phyloP scores from a whole-genome alignment of 768 basidiomycete species.

The Amanita molliuscula region DNA sequence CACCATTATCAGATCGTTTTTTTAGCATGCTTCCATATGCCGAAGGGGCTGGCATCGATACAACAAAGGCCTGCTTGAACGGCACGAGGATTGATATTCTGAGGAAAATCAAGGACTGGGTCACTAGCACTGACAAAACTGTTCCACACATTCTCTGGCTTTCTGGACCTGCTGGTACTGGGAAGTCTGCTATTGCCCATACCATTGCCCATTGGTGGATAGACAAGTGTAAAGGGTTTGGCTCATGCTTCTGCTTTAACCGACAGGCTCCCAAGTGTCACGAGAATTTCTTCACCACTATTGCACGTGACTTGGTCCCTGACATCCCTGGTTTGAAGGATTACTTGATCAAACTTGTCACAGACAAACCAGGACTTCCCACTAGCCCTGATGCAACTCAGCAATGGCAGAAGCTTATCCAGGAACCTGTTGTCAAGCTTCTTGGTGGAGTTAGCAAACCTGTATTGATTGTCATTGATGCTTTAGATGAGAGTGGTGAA shows the following conservation, averaged over 20 bases:
- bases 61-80: too few relatives aligned
- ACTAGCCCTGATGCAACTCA: not conserved
- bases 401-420: not conserved
- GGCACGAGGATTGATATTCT: too few relatives aligned
- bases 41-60: too few relatives aligned
- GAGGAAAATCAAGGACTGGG: too few relatives aligned
- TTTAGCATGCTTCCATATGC: too few relatives aligned
- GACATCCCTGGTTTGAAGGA: not conserved
- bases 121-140: too few relatives aligned
- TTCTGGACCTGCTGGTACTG: too few relatives aligned
- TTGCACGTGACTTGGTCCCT: not conserved
- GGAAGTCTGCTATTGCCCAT: too few relatives aligned
- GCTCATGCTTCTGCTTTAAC: not conserved
- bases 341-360: not conserved
- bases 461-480: not conserved
- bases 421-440: not conserved
- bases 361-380: not conserved
- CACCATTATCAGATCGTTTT: too few relatives aligned
- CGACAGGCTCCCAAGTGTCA: not conserved
- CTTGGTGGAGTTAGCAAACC: not conserved
- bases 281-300: not conserved
- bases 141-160: too few relatives aligned
- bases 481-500: not conserved
- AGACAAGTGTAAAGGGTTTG: too few relatives aligned
- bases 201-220: too few relatives aligned